phyloP scores from a whole-genome alignment of 805 yeast species.

The Isabelozyma gotoi region DNA sequence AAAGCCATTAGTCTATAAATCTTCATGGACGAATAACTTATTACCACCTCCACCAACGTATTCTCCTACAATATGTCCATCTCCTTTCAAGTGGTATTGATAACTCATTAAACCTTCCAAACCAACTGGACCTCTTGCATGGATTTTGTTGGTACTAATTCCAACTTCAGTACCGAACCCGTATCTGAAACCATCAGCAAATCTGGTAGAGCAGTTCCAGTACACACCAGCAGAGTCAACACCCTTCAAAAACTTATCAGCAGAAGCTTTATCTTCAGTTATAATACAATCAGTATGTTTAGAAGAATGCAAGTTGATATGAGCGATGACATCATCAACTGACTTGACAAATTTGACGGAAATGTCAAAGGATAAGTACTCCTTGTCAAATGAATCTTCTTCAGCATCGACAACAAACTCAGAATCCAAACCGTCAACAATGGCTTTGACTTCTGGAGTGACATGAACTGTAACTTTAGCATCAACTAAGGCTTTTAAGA shows the following conservation, averaged over 20 bases:
- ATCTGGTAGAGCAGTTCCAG: slow-evolving; percentile 96
- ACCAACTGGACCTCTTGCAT: slow-evolving; percentile 98
- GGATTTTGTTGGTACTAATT: slow-evolving; percentile 93
- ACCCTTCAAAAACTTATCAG: slow-evolving; percentile 77
- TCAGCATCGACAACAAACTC: slow-evolving; percentile 47
- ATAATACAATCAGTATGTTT: slow-evolving; percentile 94
- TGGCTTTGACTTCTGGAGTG: slow-evolving; percentile 48
- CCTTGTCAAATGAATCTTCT: slow-evolving; percentile 75
- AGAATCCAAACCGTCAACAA: slow-evolving; percentile 12
- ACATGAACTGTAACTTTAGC: slow-evolving; percentile 76
- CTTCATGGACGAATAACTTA: slow-evolving; percentile 73
- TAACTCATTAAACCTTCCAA: slow-evolving; percentile 94
- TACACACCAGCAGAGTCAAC: slow-evolving; percentile 95
- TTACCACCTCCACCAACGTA: slow-evolving; percentile 92
- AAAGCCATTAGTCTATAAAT: no score
- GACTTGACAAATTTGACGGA: slow-evolving; percentile 65
- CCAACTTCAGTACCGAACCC: slow-evolving; percentile 99
- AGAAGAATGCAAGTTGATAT: slow-evolving; percentile 89
- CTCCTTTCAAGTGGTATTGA: slow-evolving; percentile 89
- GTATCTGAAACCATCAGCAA: slow-evolving; percentile 97
- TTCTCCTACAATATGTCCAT: slow-evolving; percentile 90
- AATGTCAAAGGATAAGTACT: slow-evolving; percentile 79
- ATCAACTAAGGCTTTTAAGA: slow-evolving; percentile 46
- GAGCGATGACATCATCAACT: slow-evolving; percentile 73
- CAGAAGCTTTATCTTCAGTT: slow-evolving; percentile 69